Conservation (phyloP, 805 yeast genomes). For the Wickerhamomyces rabaulensis region DNA sequence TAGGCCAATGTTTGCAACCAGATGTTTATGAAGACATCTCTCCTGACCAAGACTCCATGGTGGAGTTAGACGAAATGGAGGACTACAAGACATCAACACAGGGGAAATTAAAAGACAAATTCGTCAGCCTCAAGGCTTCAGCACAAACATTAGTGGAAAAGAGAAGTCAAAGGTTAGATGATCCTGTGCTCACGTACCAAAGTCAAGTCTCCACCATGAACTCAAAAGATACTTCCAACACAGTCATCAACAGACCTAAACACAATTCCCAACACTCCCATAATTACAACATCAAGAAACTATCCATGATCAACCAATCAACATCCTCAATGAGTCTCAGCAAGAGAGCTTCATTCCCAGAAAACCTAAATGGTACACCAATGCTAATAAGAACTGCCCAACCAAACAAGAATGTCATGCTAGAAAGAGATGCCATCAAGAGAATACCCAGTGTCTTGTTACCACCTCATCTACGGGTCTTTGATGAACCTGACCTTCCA, state of each 20-base stretch:
- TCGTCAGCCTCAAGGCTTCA: slow-evolving; percentile 21
- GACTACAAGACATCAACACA: not conserved
- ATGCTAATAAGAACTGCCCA: slow-evolving; percentile 4
- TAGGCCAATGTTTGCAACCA: slow-evolving; percentile 2
- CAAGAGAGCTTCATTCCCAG: slow-evolving; percentile 1
- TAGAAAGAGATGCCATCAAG: slow-evolving; percentile 23
- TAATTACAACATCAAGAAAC: slow-evolving; percentile 10
- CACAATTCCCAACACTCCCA: slow-evolving; percentile 7
- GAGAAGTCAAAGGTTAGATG: not conserved
- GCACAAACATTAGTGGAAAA: slow-evolving; percentile 24
- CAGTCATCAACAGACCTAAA: not conserved
- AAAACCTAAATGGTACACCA: slow-evolving; percentile 9
- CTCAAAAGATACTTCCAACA: not conserved
- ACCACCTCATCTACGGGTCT: slow-evolving; percentile 23
- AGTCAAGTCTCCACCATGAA: slow-evolving; percentile 1
- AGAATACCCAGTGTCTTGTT: slow-evolving; percentile 22
- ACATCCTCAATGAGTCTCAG: slow-evolving; percentile 13
- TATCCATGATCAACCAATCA: slow-evolving; percentile 21
- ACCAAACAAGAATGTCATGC: slow-evolving; percentile 8
- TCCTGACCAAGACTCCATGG: not conserved
- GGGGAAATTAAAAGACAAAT: not conserved
- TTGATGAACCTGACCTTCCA: not conserved
- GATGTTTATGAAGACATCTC: not conserved
- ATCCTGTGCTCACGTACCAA: not conserved
- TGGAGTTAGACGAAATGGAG: not conserved